Base-by-base conservation (phyloP, 129 eudicot species). In the Pseudognaphalium luteoalbum region DNA sequence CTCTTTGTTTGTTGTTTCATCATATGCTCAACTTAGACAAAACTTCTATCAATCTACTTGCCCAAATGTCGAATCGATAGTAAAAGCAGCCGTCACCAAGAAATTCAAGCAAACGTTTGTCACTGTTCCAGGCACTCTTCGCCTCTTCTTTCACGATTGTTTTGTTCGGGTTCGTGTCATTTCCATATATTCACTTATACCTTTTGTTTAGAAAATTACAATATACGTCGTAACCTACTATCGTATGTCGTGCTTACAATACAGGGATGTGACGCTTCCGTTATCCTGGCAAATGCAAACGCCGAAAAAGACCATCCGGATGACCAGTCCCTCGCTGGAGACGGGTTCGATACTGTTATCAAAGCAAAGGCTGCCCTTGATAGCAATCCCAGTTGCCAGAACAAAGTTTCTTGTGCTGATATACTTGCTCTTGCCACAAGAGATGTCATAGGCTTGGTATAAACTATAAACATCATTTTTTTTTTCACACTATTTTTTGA, bases 231-330 rank as follows among this genome's bases (percentile, higher is more conserved):
- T 68, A 16, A 72, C 19, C 4, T 6, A 22, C 6, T 41, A 59
- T n/a, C 20, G 7, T 34, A 21, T 33, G 9, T 57, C 4, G 21
- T 52, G 39, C 15, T 4, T 25, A 25, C 56, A 56, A 47, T 58
- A 68, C 6, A 91, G 97, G 97, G 96, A 0, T 91, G 97, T 73
- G 97, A 91, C 65, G 97, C 96, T 4, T 91, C 97, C 0, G 74
- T 91, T 10, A 5, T 91, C 72, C 54, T 91, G 4, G 68, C 97
- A 2, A 87, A 50, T 42, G 80, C 78, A 28, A 70, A 83, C 0
- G 90, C 90, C 0, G 97, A 91, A 91, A 91, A 81, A 80, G 96
- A 91, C 62, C 85, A 86, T 64, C 92, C 85, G 0, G 96, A 87
- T 50, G 86, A 91, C 74, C 15, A 81, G 19, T 86, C 97, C 4